Percentiles rank a stretch among this genome's conserved stretches.
Conservation (phyloP, 345 rosid genomes). For the Gossypium ekmanianum region DNA sequence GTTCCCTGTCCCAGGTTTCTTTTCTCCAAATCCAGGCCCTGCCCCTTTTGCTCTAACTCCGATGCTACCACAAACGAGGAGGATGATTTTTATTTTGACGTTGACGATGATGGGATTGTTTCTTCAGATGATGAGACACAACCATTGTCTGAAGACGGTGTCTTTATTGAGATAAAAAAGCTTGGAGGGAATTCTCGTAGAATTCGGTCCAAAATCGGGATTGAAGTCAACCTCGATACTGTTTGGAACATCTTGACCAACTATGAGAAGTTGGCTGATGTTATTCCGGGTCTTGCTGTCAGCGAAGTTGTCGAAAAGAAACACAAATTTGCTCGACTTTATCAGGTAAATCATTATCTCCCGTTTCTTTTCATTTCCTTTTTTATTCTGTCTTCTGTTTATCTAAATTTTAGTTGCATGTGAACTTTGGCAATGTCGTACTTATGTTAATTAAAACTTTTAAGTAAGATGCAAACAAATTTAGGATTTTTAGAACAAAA, state of each 20-base stretch:
- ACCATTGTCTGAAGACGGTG: constrained; percentile 44
- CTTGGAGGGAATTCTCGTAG: constrained; percentile 62
- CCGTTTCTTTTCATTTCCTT: neutral
- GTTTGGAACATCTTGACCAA: constrained; percentile 78
- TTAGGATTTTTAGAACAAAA: neutral
- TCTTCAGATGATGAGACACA: constrained; percentile 36
- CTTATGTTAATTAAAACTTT: neutral
- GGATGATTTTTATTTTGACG: constrained; percentile 11
- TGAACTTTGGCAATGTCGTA: neutral
- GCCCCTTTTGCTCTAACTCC: constrained; percentile 28
- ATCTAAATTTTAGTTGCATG: neutral
- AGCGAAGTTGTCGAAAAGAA: constrained; percentile 74
- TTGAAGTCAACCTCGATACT: constrained; percentile 62
- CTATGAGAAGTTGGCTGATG: constrained; percentile 74
- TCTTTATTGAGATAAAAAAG: constrained; percentile 50
- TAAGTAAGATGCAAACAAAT: neutral
- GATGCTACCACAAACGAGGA: constrained; percentile 18
- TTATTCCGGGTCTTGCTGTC: constrained; percentile 76
- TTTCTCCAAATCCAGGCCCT: constrained; percentile 19
- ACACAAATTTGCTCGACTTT: constrained; percentile 65
- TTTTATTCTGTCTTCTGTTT: neutral
- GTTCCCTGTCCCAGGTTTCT: constrained; percentile 7
- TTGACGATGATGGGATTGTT: constrained; percentile 19
- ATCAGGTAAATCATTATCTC: constrained; percentile 44
- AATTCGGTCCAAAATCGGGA: constrained; percentile 62